Base-by-base conservation (phyloP, 1,284 basidiomycete genomes). In the Tetrapyrgos nigripes region DNA sequence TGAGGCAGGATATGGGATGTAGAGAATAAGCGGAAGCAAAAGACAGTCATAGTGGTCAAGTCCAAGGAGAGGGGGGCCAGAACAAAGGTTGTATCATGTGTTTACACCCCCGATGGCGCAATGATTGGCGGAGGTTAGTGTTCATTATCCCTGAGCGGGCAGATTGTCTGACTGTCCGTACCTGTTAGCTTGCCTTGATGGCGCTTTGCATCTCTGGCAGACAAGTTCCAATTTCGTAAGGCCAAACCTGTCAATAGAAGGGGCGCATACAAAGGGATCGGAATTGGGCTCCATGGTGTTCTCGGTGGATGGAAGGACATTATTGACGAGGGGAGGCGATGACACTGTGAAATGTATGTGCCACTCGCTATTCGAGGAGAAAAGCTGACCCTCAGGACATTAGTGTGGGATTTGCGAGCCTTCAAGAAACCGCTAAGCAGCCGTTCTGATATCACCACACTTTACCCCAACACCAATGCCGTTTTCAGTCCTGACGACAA, bases 11-110 rank as follows among this genome's bases (percentile, higher is more conserved):
- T 99, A 73, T 99, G 97, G 97, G 91, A 98, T 65, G 84, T 89
- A 9, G 91, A 93, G 67, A 87, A 94, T 67, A 91, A 87, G 67
- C 84, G 90, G 48, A 96, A 96, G 73, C 96, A 98, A 71, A 95
- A 95, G 77, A 85, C 87, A 0, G 94, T 98, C 33, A 96, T 99
- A 64, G 95, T 98, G 10, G 92, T 98, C 64, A 97, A 96, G 75
- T 96, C 94, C 19, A 98, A 97, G 73, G 94, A 97, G 65, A 83
- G 96, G 50, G 97, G 97, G n/a, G 91, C 93, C 17, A 84, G 96
- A 63, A 98, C 97, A 11, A 96, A 95, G 70, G 91, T 99, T 14
- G 93, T 92, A 4, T 76, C 91, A 4, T 96, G 94, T 69, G 86
- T 86, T 21, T 97, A 95, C 77, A 94, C 92, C 50, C 83, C 83